phyloP scores from a whole-genome alignment of 805 yeast genomes.

The Suhomyces kilbournensis region DNA sequence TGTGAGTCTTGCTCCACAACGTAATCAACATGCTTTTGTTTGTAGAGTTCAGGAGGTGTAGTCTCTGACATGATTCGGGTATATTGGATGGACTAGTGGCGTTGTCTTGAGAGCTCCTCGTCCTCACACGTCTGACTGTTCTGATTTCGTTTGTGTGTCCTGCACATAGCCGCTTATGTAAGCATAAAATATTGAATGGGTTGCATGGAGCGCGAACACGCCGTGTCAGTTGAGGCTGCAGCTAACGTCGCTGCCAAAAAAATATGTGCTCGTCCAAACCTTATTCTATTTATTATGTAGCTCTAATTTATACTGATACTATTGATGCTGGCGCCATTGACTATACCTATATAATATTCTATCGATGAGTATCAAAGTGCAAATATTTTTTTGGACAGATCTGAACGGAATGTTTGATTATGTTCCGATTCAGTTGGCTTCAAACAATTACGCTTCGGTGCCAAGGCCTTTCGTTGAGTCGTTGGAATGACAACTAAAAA shows the following conservation, averaged over 20 bases:
- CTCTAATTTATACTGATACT: not conserved
- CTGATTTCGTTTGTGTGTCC: not conserved
- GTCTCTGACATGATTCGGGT: not conserved
- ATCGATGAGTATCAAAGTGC: not conserved
- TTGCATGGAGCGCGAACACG: not conserved
- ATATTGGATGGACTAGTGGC: not conserved
- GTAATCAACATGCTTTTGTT: slow-evolving; percentile 33
- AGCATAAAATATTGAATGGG: not conserved
- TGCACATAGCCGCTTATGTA: not conserved
- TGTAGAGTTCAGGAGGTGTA: slow-evolving; percentile 5
- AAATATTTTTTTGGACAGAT: not conserved
- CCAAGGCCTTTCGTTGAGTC: not conserved
- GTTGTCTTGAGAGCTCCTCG: not conserved
- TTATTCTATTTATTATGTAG: not conserved
- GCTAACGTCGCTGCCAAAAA: not conserved
- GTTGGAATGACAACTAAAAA: slow-evolving; percentile 9
- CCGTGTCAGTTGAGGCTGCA: not conserved
- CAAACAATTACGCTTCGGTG: not conserved
- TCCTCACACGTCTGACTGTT: not conserved
- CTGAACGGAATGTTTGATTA: no score
- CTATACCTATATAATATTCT: no score
- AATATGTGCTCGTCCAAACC: not conserved
- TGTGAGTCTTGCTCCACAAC: slow-evolving; percentile 35
- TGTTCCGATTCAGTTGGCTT: not conserved
- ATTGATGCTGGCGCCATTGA: not conserved